Conservation (phyloP, 1,284 basidiomycete species). For the Psilocybe mexicana region DNA sequence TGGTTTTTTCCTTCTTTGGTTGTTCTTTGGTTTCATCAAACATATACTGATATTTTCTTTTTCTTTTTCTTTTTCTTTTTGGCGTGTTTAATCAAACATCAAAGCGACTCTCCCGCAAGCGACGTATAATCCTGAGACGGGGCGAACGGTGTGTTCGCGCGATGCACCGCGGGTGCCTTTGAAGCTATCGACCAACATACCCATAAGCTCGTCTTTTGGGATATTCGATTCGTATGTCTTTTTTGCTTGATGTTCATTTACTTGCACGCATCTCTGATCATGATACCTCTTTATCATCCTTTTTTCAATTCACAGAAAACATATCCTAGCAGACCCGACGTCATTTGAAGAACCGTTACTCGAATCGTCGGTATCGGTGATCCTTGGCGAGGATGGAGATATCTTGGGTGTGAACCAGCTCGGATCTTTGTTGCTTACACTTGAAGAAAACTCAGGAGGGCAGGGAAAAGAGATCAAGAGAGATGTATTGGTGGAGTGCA, state of each 20-base stretch:
- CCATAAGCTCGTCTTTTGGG: slow-evolving; percentile 77
- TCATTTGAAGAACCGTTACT: slow-evolving; percentile 89
- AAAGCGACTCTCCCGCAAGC: slow-evolving; percentile 79
- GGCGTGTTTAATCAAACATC: no score
- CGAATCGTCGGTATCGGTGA: slow-evolving; percentile 67
- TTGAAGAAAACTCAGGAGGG: slow-evolving; percentile 17
- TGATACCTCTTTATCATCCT: no score
- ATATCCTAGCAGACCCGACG: slow-evolving; percentile 81
- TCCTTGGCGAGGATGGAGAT: slow-evolving; percentile 55
- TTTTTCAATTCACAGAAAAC: slow-evolving; percentile 42
- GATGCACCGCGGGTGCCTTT: slow-evolving; percentile 39
- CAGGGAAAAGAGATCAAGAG: slow-evolving; percentile 31
- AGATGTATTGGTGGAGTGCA: slow-evolving; percentile 46
- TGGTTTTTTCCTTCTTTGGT: slow-evolving; percentile 16
- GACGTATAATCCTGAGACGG: slow-evolving; percentile 68
- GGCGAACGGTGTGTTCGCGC: slow-evolving; percentile 67
- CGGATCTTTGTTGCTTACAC: slow-evolving; percentile 40
- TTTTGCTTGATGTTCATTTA: not conserved
- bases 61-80: not conserved
- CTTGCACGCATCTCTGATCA: not conserved
- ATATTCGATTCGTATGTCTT: slow-evolving; percentile 72
- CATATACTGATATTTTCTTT: not conserved
- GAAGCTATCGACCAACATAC: slow-evolving; percentile 51
- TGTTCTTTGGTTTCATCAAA: not conserved
- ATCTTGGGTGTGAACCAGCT: slow-evolving; percentile 63